Evolutionary conservation across 257 asterid genomes (phyloP).

Genomic region (Nyctanthes arbortristis): DNA sequence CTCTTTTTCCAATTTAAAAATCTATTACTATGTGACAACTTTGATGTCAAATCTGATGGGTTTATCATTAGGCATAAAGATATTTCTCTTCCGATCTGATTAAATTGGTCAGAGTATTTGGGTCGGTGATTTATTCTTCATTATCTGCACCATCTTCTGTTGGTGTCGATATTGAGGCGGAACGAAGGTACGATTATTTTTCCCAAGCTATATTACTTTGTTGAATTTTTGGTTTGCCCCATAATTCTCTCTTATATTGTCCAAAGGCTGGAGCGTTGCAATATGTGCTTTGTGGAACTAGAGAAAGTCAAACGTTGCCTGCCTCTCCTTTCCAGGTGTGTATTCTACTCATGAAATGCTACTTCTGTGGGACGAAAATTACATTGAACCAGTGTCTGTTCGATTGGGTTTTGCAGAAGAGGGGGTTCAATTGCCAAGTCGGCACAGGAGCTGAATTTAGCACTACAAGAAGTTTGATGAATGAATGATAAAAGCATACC

Average conservation of each 20-base stretch:
- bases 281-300: constrained; percentile 82
- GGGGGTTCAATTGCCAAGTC: constrained; percentile 91
- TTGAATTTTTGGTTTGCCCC: constrained; percentile 15
- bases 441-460: constrained; percentile 82
- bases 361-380: constrained; percentile 11
- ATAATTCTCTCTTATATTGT: constrained; percentile 24
- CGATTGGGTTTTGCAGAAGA: constrained; percentile 53
- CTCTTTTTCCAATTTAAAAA: constrained; percentile 11
- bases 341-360: constrained; percentile 13
- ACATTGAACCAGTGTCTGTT: constrained; percentile 13
- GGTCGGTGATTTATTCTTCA: constrained; percentile 81
- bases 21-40: constrained; percentile 12
- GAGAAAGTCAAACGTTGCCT: constrained; percentile 77
- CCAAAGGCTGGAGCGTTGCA: constrained; percentile 91
- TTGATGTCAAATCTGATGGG: constrained; percentile 27
- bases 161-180: constrained; percentile 98
- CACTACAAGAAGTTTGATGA: constrained; percentile 82
- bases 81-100: constrained; percentile 78
- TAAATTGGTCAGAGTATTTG: constrained; percentile 90
- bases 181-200: constrained; percentile 64
- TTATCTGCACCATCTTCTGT: constrained; percentile 83
- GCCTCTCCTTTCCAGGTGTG: constrained; percentile 74
- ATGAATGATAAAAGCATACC: constrained; percentile 20
- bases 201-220: background rate
- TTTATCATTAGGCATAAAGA: constrained; percentile 73